Evolutionary conservation across 2,329 filamentous ascomycete genomes (phyloP), one percentile per base, ranked within the genome.

Genomic region (Diaporthe sp.): DNA sequence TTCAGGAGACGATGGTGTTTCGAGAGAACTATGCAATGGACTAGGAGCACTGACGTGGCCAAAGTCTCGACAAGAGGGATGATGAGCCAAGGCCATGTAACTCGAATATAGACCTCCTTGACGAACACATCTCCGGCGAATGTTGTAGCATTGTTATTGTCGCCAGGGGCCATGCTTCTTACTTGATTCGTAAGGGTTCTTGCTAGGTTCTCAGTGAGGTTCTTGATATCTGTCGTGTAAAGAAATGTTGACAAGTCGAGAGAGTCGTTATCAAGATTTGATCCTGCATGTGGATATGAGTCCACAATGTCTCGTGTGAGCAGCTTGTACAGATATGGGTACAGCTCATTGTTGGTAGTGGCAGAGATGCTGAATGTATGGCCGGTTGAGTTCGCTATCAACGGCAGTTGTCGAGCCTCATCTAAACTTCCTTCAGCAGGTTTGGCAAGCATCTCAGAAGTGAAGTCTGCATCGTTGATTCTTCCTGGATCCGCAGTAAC

Each of bases 81-180:
- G 33, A 79, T 77, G 8, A 82, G 74, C 82, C 81, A 83, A 1
- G 77, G 76, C 82, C 82, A 83, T 17, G 77, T 77, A 12, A 83
- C 80, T n/a, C 77, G 70, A 47, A 80, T 78, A 38, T 78, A 82
- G 6, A 79, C 80, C 74, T 80, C 78, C n/a, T 60, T 72, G 12
- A 72, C 55, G 42, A 74, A 80, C 1, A 78, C 79, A 8, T 73
- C 42, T 4, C 81, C 81, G 0, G 33, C 33, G 22, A 79, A 61
- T 12, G 71, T 52, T 3, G 58, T 75, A 7, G 75, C 75, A 7
- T 73, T 50, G 12, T 10, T 19, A 57, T 78, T 80, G 28, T 77
- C 78, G 9, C 77, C 77, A 0, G 66, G 25, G 13, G 61, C 42
- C 7, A 47, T 19, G 30, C 72, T 74, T 15, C 78, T 66, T 10